Base-by-base conservation (phyloP, 2,329 filamentous ascomycete species). In the Bipolaris cookei region DNA sequence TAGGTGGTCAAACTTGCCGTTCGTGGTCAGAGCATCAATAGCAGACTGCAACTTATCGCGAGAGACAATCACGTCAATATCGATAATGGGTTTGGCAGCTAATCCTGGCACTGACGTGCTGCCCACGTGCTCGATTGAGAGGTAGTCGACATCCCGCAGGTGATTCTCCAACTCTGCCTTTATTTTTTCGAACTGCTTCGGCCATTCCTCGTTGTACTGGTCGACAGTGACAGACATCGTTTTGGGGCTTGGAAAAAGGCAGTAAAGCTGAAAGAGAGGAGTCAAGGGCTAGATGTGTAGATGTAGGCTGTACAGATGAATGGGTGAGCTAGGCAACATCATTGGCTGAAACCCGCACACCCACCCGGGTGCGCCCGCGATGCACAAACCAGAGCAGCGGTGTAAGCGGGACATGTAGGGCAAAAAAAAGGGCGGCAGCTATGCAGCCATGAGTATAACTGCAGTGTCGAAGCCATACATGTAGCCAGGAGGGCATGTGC, bases 61-160 rank as follows among this genome's bases (percentile, higher is more conserved):
- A 10, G 61, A 57, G 16, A 72, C 67, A 39, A 77, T 68, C 32
- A 77, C 68, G 49, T 74, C 70, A n/a, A 77, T 61, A 60, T 78
- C 75, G 51, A 77, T 70, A 42, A 71, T 70, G n/a, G 75, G 73
- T 51, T 76, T 77, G 10, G 74, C 73, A n/a, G 63, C 65, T 3
- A 77, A 66, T 14, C 58, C 59, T 0, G 71, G 73, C 3, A 78
- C 69, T 7, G 76, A 76, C 23, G 76, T 78, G 54, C 72, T 75
- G 47, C 75, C 75, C 34, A 77, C 66, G 58, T 78, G 76, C 56
- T 77, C 70, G 57, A 77, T 76, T 23, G 64, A 65, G 11, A 69
- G 37, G 47, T 62, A 51, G 1, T 49, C 10, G 39, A 66, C 48
- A 43, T 39, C 51, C 25, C 51, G 42, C 6, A 76, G 61, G 18